Evolutionary conservation across 371 early-diverging fungal genomes (phyloP).

Genomic region (Smittium mucronatum): DNA sequence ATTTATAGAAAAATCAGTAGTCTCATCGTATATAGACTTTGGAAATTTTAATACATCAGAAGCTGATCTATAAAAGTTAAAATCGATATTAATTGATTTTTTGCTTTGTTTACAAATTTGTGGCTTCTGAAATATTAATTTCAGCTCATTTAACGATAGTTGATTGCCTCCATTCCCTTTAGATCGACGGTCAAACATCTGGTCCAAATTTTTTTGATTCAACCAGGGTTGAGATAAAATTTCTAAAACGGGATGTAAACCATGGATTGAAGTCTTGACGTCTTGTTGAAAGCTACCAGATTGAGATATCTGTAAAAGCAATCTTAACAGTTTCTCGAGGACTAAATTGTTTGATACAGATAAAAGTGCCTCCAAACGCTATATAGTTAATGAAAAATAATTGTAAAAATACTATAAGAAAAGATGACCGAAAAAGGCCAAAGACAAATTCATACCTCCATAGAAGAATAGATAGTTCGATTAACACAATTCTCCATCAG

Average conservation of each 20-base stretch:
- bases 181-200: too few species aligned
- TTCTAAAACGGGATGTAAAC: conserved; percentile 18
- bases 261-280: conserved; percentile 20
- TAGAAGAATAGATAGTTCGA: conserved; percentile 81
- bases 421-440: too few species aligned
- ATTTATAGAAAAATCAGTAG: not conserved
- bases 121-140: conserved; percentile 16
- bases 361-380: conserved; percentile 38
- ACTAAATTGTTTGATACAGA: conserved; percentile 28
- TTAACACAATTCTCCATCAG: conserved; percentile 91
- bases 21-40: conserved; percentile 3
- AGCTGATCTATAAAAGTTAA: conserved; percentile 31
- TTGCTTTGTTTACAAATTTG: conserved; percentile 12
- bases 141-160: conserved; percentile 28
- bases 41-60: conserved; percentile 26
- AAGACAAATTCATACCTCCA: conserved; percentile 60
- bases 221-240: conserved; percentile 31
- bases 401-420: conserved; percentile 56
- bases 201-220: conserved; percentile 16
- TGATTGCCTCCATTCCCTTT: not conserved
- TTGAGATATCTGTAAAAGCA: conserved; percentile 28
- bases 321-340: conserved; percentile 26
- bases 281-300: conserved; percentile 35
- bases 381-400: conserved; percentile 49
- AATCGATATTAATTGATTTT: conserved; percentile 18